phyloP scores from a whole-genome alignment of 2,329 filamentous ascomycete species.

The Pestalotiopsis fici region DNA sequence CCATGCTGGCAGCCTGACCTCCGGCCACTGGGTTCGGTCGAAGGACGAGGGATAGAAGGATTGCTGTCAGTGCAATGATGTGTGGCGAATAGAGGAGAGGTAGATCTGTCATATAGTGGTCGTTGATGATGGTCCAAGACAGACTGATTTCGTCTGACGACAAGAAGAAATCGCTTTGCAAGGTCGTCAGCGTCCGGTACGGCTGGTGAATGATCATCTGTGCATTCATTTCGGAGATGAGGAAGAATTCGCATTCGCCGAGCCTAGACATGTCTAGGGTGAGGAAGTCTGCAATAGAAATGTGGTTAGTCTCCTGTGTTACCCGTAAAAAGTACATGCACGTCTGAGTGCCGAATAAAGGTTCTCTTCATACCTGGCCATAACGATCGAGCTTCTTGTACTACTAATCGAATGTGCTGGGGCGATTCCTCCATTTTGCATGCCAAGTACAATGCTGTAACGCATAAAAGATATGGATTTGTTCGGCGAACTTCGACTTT shows the following conservation, averaged over 20 bases:
- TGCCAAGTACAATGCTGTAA: slow-evolving; percentile 92
- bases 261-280: slow-evolving; percentile 78
- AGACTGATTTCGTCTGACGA: slow-evolving; percentile 77
- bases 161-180: slow-evolving; percentile 70
- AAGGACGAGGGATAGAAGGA: slow-evolving; percentile 81
- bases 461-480: slow-evolving; percentile 89
- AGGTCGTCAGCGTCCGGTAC: slow-evolving; percentile 75
- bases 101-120: slow-evolving; percentile 91
- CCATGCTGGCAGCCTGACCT: slow-evolving; percentile 42
- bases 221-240: slow-evolving; percentile 89
- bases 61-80: slow-evolving; percentile 81
- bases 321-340: neutral
- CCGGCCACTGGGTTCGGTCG: slow-evolving; percentile 51
- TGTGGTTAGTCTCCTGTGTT: neutral
- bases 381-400: slow-evolving; percentile 80
- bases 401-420: slow-evolving; percentile 90
- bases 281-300: slow-evolving; percentile 57
- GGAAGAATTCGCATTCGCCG: slow-evolving; percentile 89
- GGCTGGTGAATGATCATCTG: slow-evolving; percentile 90
- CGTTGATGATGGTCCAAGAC: slow-evolving; percentile 84
- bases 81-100: slow-evolving; percentile 85
- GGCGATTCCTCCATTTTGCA: slow-evolving; percentile 98
- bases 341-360: neutral
- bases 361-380: slow-evolving; percentile 67
- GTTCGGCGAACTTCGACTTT: slow-evolving; percentile 89